Evolutionary conservation across 768 basidiomycete genomes (phyloP).

Genomic region (Tulasnella sp.): DNA sequence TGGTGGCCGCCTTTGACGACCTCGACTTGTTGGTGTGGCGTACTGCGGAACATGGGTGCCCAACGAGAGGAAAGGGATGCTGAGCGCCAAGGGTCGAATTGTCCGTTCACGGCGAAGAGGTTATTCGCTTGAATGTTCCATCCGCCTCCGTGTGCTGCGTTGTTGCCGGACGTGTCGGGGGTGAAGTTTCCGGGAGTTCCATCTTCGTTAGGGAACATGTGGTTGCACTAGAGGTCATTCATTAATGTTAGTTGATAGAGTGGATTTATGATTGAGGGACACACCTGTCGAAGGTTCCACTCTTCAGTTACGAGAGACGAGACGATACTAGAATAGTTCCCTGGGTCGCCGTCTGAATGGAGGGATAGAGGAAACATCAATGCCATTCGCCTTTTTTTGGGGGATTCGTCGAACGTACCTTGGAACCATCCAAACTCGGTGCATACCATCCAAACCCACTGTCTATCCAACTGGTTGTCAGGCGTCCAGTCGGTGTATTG

Average conservation of each 20-base stretch:
- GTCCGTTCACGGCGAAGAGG: slow-evolving; percentile 15
- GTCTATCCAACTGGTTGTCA: background rate
- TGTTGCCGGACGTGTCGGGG: background rate
- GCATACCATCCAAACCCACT: slow-evolving; percentile 12
- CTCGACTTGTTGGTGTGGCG: background rate
- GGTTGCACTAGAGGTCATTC: background rate
- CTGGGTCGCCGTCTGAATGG: slow-evolving; percentile 12
- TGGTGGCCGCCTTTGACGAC: slow-evolving; percentile 9
- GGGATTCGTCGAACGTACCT: background rate
- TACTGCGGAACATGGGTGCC: background rate
- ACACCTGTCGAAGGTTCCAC: background rate
- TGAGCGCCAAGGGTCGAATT: slow-evolving; percentile 20
- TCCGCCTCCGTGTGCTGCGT: slow-evolving; percentile 10
- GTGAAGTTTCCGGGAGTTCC: background rate
- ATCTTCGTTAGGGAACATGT: slow-evolving; percentile 13
- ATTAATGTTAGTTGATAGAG: background rate
- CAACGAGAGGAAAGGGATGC: slow-evolving; percentile 16
- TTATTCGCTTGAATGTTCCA: slow-evolving; percentile 16
- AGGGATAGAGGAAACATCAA: background rate
- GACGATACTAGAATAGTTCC: slow-evolving; percentile 13
- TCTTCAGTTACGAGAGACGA: slow-evolving; percentile 1
- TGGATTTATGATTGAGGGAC: background rate
- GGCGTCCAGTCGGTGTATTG: slow-evolving; percentile 14
- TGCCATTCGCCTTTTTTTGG: background rate
- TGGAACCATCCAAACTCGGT: slow-evolving; percentile 9